Conservation (phyloP, 805 yeast genomes). For the Sugiyamaella smithiae region DNA sequence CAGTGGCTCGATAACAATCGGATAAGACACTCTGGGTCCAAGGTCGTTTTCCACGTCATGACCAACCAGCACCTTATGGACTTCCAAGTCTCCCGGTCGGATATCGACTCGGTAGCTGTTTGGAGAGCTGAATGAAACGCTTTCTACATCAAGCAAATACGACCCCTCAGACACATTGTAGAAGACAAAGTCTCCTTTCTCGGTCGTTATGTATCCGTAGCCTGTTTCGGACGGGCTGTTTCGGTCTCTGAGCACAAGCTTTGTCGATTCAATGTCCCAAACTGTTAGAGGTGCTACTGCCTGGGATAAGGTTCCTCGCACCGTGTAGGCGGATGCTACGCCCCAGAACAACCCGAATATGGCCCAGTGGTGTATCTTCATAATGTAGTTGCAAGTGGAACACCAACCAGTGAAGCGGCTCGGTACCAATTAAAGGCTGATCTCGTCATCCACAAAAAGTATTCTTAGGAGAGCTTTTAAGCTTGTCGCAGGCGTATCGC, state of each 20-base stretch:
- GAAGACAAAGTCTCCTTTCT: slow-evolving; percentile 27
- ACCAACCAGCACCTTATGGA: slow-evolving; percentile 29
- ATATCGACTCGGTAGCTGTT: slow-evolving; percentile 23
- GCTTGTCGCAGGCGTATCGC: too few relatives aligned
- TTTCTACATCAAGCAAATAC: slow-evolving; percentile 24
- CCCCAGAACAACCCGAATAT: too few relatives aligned
- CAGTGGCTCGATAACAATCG: slow-evolving; percentile 31
- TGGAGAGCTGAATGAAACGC: slow-evolving; percentile 20
- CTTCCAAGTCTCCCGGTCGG: slow-evolving; percentile 27
- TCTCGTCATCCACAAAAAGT: too few relatives aligned
- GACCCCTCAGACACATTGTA: slow-evolving; percentile 28
- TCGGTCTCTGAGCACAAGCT: slow-evolving; percentile 28
- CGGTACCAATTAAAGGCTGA: too few relatives aligned
- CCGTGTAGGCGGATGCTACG: slow-evolving; percentile 14
- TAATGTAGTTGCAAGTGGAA: too few relatives aligned
- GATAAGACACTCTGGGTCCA: slow-evolving; percentile 34
- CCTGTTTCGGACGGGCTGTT: not conserved
- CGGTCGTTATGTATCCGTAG: not conserved
- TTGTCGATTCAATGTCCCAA: slow-evolving; percentile 63
- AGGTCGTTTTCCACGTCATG: slow-evolving; percentile 26
- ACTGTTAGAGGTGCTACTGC: slow-evolving; percentile 89
- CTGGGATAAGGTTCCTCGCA: slow-evolving; percentile 39
- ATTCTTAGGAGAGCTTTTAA: too few relatives aligned
- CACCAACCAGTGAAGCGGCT: too few relatives aligned
- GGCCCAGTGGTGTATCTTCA: too few relatives aligned